Percentiles rank a stretch among this genome's conserved stretches.
phyloP scores from a whole-genome alignment of 495 filamentous ascomycete species.

The Penicillium riverlandense region DNA sequence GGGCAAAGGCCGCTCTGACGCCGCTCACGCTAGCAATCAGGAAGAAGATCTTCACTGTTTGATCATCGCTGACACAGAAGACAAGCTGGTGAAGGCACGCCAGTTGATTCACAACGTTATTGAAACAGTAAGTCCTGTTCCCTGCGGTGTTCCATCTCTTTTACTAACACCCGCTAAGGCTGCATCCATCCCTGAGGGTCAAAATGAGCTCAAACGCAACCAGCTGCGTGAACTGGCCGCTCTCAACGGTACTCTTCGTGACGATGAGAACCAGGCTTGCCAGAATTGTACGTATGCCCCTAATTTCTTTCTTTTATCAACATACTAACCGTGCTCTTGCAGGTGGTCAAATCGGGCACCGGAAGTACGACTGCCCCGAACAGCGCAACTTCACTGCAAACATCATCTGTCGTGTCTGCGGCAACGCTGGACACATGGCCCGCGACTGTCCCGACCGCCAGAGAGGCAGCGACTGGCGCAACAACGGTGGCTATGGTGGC shows the following conservation, averaged over 20 bases:
- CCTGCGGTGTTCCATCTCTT: neutral
- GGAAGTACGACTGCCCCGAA: conserved; percentile 98
- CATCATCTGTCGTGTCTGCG: conserved; percentile 98
- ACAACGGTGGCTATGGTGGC: conserved; percentile 38
- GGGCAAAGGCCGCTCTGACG: conserved; percentile 97
- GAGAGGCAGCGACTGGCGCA: conserved; percentile 86
- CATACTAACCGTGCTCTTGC: conserved; percentile 4
- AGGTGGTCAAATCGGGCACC: conserved; percentile 94
- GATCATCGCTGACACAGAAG: conserved; percentile 98
- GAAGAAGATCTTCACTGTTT: conserved; percentile 98
- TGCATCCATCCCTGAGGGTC: conserved; percentile 94
- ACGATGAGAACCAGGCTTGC: conserved; percentile 98
- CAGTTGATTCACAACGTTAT: conserved; percentile 95
- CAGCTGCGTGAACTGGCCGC: conserved; percentile 95
- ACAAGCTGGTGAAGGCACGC: conserved; percentile 97
- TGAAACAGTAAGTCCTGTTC: conserved; percentile 68
- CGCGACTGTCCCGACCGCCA: conserved; percentile 90
- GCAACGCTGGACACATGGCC: conserved; percentile 89
- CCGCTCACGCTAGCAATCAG: conserved; percentile 98
- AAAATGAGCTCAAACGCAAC: conserved; percentile 97
- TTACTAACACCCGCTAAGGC: conserved; percentile 46
- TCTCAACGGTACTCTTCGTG: conserved; percentile 94
- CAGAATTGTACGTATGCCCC: conserved; percentile 72
- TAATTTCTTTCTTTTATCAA: neutral
- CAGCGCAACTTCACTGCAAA: conserved; percentile 96